These are phyloP conservation scores for Tillandsia leiboldiana DNA, from an alignment of 176 grass and related monocot species.

Conservation along the genomic window DNA sequence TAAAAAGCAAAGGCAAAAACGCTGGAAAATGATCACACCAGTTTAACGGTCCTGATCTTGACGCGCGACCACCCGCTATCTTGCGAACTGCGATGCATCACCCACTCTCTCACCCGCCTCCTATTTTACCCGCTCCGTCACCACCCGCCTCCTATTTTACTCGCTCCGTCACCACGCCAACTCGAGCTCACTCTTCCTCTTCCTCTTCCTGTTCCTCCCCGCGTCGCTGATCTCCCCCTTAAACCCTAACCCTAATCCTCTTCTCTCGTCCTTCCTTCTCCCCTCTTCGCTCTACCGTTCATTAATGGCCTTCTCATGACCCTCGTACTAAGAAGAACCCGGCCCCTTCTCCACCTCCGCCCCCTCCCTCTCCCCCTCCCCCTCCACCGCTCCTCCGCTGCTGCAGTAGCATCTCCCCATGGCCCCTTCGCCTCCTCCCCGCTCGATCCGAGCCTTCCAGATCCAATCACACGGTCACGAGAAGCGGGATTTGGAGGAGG, in stretches of 20 bases:
- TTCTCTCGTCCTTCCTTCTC: neutral
- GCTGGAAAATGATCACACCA: no score
- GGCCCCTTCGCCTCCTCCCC: neutral
- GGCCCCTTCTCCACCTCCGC: neutral
- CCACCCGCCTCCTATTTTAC: no score
- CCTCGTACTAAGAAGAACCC: neutral
- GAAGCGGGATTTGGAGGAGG: conserved; percentile 2
- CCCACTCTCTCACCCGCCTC: no score
- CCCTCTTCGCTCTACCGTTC: neutral
- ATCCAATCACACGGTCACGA: conserved; percentile 9
- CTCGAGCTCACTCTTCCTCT: no score
- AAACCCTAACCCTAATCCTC: neutral
- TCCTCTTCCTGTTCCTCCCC: no score
- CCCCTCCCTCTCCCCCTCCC: neutral
- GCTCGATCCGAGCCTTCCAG: conserved; percentile 2
- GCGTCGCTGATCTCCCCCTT: no score
- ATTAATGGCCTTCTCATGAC: conserved; percentile 4
- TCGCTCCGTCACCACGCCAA: no score
- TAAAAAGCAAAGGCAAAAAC: no score
- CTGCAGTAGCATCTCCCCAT: neutral
- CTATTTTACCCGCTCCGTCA: no score
- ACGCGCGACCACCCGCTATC: neutral
- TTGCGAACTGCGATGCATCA: neutral
- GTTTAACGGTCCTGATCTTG: no score
- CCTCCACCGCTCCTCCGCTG: neutral